Evolutionary conservation across 805 yeast genomes (phyloP), one percentile per base, ranked within the genome.

Genomic region (Nakazawaea ambrosiae): DNA sequence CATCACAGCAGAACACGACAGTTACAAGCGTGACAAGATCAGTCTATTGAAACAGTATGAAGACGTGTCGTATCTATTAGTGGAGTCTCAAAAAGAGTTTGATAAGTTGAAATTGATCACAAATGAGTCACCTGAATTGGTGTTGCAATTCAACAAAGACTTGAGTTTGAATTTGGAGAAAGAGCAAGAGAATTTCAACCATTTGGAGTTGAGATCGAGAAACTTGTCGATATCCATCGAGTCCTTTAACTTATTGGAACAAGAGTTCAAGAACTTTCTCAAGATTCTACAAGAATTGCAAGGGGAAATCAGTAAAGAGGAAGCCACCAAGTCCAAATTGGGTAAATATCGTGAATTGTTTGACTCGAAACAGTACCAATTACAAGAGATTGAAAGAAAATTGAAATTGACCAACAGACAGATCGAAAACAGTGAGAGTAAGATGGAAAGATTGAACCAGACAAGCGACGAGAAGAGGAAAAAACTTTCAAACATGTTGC

Each of bases 1-100:
- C 10, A 59, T 83, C 33, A 70, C 81, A 0, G 49, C 60, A 10
- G 87, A 81, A 45, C 85, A 81, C 51, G 64, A 68, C 18, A 70
- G 66, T 31, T 84, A 84, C 57, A 81, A 77, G 55, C 58, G 66
- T 14, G 78, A 78, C 34, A 85, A 84, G 53, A 58, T 64, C n/a
- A 57, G 70, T 28, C 53, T 81, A 37, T 65, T 78, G 14, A 71
- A 72, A 33, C 71, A 74, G 39, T 55, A 81, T 7, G 86, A 83
- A 46, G 78, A 77, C 42, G 69, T 71, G 39, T 75, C 73, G 40
- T 77, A 73, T 39, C 56, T 77, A 30, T 60, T 76, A 14, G 57
- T 73, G 11, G 86, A 80, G 40, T 54, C 75, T 2, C 72, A 68
- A 37, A 71, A 73, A 34, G 80, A 77, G 36, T 56, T 76, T 17